Percentiles rank a stretch among this genome's conserved stretches.
Evolutionary conservation across 75 land plant species (phyloP).

Genomic region (Adiantum capillusveneris): DNA sequence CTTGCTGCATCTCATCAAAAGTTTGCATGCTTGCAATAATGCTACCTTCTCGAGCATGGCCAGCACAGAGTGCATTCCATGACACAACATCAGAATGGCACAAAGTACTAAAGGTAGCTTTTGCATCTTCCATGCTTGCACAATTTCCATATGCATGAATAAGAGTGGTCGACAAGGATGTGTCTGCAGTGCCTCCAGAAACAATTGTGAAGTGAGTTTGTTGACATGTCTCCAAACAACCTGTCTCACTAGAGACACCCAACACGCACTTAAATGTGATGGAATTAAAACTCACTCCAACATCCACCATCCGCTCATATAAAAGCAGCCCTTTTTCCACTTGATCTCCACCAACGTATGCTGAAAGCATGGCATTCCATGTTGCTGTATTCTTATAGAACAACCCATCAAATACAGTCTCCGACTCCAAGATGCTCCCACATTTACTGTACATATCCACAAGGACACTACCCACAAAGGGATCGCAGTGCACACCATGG

Average conservation of each 20-base stretch:
- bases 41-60: neutral
- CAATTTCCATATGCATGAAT: conserved; percentile 1
- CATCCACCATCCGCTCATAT: neutral
- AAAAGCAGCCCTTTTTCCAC: neutral
- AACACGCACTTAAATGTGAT: neutral
- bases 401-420: neutral
- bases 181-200: neutral
- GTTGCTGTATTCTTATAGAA: neutral
- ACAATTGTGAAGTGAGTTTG: neutral
- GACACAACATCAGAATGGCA: neutral
- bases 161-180: neutral
- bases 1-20: no score
- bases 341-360: neutral
- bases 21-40: no score
- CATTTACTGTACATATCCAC: neutral
- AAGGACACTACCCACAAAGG: neutral
- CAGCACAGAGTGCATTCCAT: neutral
- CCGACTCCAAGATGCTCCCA: neutral
- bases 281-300: no score
- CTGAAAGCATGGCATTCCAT: conserved; percentile 3
- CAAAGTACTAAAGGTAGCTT: neutral
- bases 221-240: neutral
- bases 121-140: conserved; percentile 2
- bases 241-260: neutral
- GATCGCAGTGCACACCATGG: neutral